A percentile compares a stretch with the other conserved stretches of the same genome.
phyloP scores from a whole-genome alignment of 495 filamentous ascomycete species.

The Penicillium coprophilum region DNA sequence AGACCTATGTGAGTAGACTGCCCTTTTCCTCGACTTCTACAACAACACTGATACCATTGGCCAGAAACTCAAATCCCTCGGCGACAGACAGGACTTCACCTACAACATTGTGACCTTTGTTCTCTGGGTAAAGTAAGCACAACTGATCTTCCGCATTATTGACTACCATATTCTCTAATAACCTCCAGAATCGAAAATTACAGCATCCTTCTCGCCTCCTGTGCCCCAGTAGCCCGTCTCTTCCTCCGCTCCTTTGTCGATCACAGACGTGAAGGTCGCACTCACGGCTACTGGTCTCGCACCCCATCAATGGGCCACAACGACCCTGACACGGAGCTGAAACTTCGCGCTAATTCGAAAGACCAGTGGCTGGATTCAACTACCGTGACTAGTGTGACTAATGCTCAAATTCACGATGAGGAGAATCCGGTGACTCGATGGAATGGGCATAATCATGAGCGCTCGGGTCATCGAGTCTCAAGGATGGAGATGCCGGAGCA shows the following conservation, averaged over 20 bases:
- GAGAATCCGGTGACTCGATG: constrained; percentile 17
- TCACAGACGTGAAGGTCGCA: constrained; percentile 20
- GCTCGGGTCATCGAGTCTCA: constrained; percentile 21
- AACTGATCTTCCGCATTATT: too few species aligned
- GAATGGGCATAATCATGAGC: constrained; percentile 14
- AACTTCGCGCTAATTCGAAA: constrained; percentile 10
- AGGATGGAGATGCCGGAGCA: constrained; percentile 20
- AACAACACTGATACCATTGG: neutral
- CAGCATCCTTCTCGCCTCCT: constrained; percentile 36
- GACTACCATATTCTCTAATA: too few species aligned
- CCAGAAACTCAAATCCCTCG: constrained; percentile 35
- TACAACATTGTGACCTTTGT: constrained; percentile 40
- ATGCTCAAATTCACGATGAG: constrained; percentile 13
- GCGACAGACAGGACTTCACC: constrained; percentile 33
- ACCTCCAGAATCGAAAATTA: constrained; percentile 40
- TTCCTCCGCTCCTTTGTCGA: constrained; percentile 34
- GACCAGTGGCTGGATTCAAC: constrained; percentile 26
- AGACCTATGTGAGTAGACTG: constrained; percentile 34
- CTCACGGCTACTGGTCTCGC: constrained; percentile 30
- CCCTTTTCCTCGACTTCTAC: neutral
- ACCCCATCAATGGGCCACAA: constrained; percentile 23
- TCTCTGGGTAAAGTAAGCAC: constrained; percentile 40
- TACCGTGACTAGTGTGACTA: constrained; percentile 13
- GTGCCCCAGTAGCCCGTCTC: constrained; percentile 34
- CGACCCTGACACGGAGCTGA: constrained; percentile 22